These are phyloP conservation scores for Boletus barrowsii DNA, from an alignment of 768 basidiomycete genomes.

Conservation along the genomic window DNA sequence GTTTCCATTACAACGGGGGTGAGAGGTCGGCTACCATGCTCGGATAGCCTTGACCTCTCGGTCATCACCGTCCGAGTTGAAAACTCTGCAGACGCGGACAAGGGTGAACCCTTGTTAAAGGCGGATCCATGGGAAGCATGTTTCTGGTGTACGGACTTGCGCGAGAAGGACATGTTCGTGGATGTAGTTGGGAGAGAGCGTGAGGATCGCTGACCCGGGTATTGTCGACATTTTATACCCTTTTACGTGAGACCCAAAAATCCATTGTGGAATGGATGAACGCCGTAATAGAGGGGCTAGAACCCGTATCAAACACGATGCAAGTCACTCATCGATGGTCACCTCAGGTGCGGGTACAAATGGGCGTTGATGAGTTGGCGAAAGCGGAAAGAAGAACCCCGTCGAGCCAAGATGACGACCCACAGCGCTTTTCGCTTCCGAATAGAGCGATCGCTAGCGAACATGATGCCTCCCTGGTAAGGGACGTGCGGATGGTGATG, in stretches of 20 bases:
- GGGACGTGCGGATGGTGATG: background rate
- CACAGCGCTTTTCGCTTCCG: background rate
- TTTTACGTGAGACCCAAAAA: background rate
- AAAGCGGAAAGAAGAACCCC: slow-evolving; percentile 8
- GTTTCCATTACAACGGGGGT: slow-evolving; percentile 13
- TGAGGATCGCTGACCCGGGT: background rate
- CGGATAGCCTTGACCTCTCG: slow-evolving; percentile 18
- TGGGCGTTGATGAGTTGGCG: slow-evolving; percentile 1
- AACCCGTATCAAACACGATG: slow-evolving; percentile 16
- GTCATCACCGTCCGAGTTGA: background rate
- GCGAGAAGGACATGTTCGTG: slow-evolving; percentile 21
- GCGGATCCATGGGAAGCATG: background rate
- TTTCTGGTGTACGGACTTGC: slow-evolving; percentile 8
- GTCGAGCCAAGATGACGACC: too few species aligned
- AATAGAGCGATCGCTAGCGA: background rate
- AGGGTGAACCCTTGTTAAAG: slow-evolving; percentile 6
- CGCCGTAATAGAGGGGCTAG: background rate
- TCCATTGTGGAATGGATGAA: background rate
- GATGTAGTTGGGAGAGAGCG: background rate
- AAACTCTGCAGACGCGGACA: slow-evolving; percentile 14
- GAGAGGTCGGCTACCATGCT: slow-evolving; percentile 14
- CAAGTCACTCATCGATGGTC: slow-evolving; percentile 4
- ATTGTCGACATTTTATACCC: slow-evolving; percentile 15
- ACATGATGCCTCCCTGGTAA: background rate
- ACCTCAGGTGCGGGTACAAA: background rate